phyloP scores from a whole-genome alignment of 371 early-diverging fungal species.

The Mortierella sp. region DNA sequence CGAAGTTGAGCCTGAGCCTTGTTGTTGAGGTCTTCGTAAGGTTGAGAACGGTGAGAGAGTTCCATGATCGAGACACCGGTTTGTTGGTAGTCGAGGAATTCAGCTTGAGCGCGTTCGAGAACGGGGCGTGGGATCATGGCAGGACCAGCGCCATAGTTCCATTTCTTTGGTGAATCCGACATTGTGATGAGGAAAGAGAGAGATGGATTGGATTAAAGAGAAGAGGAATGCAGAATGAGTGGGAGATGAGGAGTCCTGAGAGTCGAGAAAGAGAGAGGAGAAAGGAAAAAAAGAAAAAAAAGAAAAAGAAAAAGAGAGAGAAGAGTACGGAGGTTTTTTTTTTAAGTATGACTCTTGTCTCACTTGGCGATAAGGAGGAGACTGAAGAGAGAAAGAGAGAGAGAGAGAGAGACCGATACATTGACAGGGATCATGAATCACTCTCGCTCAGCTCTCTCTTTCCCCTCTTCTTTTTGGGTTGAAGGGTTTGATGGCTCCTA shows the following conservation, averaged over 20 bases:
- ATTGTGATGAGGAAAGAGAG: neutral
- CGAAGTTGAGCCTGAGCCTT: slow-evolving; percentile 78
- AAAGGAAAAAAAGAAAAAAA: neutral
- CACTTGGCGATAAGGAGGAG: neutral
- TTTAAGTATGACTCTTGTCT: too few species aligned
- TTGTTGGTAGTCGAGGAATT: slow-evolving; percentile 78
- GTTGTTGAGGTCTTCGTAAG: slow-evolving; percentile 80
- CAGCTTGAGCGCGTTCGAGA: slow-evolving; percentile 81
- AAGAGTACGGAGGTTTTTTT: neutral
- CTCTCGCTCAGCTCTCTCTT: too few species aligned
- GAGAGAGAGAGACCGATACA: too few species aligned
- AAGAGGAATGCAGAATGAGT: neutral
- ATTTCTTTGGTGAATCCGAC: slow-evolving; percentile 25
- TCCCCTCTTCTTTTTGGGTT: too few species aligned
- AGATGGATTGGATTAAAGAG: too few species aligned
- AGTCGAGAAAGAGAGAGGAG: neutral
- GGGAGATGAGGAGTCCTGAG: slow-evolving; percentile 2
- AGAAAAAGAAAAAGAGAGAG: neutral
- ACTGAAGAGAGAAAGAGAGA: too few species aligned
- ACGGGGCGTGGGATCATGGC: slow-evolving; percentile 87
- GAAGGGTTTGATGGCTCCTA: too few species aligned
- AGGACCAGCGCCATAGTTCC: slow-evolving; percentile 95
- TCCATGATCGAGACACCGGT: slow-evolving; percentile 95
- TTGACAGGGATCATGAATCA: too few species aligned
- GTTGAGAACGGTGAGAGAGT: slow-evolving; percentile 91